Evolutionary conservation across 2,329 filamentous ascomycete species (phyloP), one percentile per base, ranked within the genome.

Genomic region (Colletotrichum limetticola): DNA sequence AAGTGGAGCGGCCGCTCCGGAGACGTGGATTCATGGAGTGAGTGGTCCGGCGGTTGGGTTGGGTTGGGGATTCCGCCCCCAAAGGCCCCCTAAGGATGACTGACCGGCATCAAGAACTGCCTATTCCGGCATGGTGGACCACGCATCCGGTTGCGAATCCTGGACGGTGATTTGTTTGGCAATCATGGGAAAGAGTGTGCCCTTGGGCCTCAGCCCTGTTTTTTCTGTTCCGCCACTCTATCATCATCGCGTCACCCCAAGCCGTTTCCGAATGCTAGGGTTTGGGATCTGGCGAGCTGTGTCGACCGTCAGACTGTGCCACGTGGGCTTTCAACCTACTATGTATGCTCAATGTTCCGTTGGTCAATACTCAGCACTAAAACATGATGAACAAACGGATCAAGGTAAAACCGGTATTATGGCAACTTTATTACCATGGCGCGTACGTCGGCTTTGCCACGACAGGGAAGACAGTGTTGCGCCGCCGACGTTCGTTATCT

Each of bases 221-320:
- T 55, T 59, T 37, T 35, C 26, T 52, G 24, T 22, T 5, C 55
- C 70, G 70, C 70, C 70, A 72, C 70, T 32, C 35, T 46, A 49
- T 72, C 70, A 72, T 72, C 60, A 66, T 57, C 60, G 60, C 70
- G 70, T 72, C 70, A 72, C 53, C 46, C 60, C 22, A 7, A 65
- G 3, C 46, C 26, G 58, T 42, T 55, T 32, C 42, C 6, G 32
- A 53, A 14, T 35, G 35, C 30, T 12, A 2, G 37, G 19, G 19
- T 11, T 49, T 49, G 19, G 42, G 8, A 22, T 7, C 37, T 22
- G 19, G 37, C 26, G 9, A 24, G 28, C 4, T 28, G 58, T 59
- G 7, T 19, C 12, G 19, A 11, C 19, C 32, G 55, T 22, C 30
- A 32, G 42, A 22, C 5, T 19, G 30, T 37, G 59, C 30, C 59